Base-by-base conservation (phyloP, 495 filamentous ascomycete genomes). In the Podospora fimiseda region DNA sequence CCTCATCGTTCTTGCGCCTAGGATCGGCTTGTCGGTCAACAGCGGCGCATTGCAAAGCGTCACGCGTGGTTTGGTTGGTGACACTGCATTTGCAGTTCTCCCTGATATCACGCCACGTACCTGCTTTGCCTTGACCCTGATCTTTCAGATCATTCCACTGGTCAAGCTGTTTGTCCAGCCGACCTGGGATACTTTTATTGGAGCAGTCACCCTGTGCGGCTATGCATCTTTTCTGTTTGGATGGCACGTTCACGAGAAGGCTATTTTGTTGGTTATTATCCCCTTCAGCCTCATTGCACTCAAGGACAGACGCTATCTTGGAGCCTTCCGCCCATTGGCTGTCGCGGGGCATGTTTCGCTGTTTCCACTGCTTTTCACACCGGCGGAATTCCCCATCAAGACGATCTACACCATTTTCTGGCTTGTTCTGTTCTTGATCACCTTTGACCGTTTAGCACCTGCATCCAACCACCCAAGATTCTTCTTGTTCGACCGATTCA, bases 201-300 rank as follows among this genome's bases (percentile, higher is more conserved):
- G 89, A 8, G 87, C 89, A 3, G 75, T 96, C 14, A 96, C 90
- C 1, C 83, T 96, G n/a, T 96, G 92, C 60, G 93, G 88, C 47
- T 98, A 95, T 59, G 88, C 91, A 0, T 96, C 93, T 0, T 98
- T 98, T 72, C 78, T 98, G 18, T 96, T 97, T 53, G 92, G 93
- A 46, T 98, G 93, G 93, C 93, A 98, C 62, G 93, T 98, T 16
- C 93, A 98, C 60, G 93, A 98, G 61, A 98, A 98, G 63, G 93
- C 93, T 6, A 88, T 98, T 24, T 82, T 98, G 13, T 78, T 96
- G 45, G 86, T 97, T 60, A 88, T 98, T 60, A 87, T 97, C 51
- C 93, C 93, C 0, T 97, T 98, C 76, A 92, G 86, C 60, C 79
- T 98, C 52, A 86, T 98, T 51, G 92, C 93, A 2, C 82, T 98